phyloP scores from a whole-genome alignment of 345 rosid genomes.

The Carallia pectinifolia region DNA sequence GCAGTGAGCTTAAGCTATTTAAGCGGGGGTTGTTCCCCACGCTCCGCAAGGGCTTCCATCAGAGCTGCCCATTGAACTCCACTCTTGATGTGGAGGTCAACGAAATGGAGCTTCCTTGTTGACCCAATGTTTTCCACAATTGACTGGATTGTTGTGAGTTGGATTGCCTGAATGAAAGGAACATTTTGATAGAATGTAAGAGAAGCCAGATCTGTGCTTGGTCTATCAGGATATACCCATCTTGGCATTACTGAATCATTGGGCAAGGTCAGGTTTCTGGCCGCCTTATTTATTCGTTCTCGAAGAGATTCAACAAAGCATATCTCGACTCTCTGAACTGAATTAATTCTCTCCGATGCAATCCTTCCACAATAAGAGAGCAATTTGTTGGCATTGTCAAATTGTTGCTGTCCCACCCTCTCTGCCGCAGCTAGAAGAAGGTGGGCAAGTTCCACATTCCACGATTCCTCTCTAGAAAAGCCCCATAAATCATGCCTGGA shows the following conservation, averaged over 20 bases:
- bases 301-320: conserved; percentile 48
- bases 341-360: conserved; percentile 38
- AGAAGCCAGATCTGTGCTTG: conserved; percentile 8
- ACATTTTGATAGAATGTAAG: conserved; percentile 23
- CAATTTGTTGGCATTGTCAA: conserved; percentile 47
- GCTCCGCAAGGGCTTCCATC: conserved; percentile 45
- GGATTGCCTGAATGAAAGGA: conserved; percentile 40
- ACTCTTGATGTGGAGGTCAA: conserved; percentile 53
- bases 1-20: conserved; percentile 46
- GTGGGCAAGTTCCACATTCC: conserved; percentile 50
- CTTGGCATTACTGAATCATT: no score
- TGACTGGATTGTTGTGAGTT: conserved; percentile 44
- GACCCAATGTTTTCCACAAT: conserved; percentile 37
- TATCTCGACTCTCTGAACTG: conserved; percentile 42
- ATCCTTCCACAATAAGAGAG: conserved; percentile 46
- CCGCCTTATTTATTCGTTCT: conserved; percentile 36
- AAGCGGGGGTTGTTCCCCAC: conserved; percentile 16
- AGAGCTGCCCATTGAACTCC: conserved; percentile 56
- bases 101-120: conserved; percentile 39
- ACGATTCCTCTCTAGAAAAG: conserved; percentile 45
- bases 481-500: conserved; percentile 42
- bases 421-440: conserved; percentile 56
- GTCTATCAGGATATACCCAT: neutral
- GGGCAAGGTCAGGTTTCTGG: conserved; percentile 18
- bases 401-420: conserved; percentile 47